phyloP scores from a whole-genome alignment of 257 asterid species.

The Solanum peruvianum region DNA sequence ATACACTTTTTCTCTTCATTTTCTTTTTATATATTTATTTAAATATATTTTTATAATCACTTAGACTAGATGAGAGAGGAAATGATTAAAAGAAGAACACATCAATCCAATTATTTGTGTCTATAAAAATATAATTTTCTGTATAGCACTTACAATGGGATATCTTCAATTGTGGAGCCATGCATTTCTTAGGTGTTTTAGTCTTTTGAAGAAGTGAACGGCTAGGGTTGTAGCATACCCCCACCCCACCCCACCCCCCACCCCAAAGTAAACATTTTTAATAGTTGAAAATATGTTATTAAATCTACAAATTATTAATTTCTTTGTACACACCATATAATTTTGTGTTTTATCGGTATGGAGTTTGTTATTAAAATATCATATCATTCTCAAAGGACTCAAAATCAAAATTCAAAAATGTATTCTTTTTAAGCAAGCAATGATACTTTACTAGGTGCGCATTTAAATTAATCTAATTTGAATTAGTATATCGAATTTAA shows the following conservation, averaged over 20 bases:
- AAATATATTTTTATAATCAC: not conserved
- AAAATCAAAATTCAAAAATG: not conserved
- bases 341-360: no score
- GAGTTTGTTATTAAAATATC: no score
- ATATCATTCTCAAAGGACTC: not conserved
- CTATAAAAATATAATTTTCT: conserved; percentile 10
- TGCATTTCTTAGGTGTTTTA: not conserved
- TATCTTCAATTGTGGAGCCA: conserved; percentile 17
- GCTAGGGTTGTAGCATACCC: not conserved
- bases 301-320: no score
- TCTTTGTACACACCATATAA: no score
- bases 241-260: no score
- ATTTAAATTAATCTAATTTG: not conserved
- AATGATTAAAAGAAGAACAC: conserved; percentile 41
- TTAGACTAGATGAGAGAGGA: conserved; percentile 11
- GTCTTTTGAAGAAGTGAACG: not conserved
- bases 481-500: not conserved
- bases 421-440: no score
- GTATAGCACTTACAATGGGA: conserved; percentile 8
- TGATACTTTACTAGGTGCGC: not conserved
- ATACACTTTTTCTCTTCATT: not conserved
- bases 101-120: conserved; percentile 20
- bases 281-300: not conserved
- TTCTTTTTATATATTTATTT: not conserved
- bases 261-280: no score